These are phyloP conservation scores for Kodamaea hsintzibuensis DNA, from an alignment of 805 yeast genomes.

Conservation along the genomic window DNA sequence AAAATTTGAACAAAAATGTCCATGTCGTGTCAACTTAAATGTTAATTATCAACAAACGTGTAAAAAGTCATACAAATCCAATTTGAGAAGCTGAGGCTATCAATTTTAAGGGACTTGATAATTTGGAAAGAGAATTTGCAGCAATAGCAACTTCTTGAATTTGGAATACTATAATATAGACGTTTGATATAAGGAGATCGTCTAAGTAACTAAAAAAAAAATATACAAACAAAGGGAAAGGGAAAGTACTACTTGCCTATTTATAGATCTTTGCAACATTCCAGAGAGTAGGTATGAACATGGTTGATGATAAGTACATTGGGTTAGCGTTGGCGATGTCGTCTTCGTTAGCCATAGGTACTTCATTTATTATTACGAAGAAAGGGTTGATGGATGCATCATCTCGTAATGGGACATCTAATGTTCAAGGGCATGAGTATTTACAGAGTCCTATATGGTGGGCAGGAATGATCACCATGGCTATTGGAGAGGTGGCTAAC, in stretches of 20 bases:
- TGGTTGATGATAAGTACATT: constrained; percentile 80
- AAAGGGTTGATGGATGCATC: constrained; percentile 78
- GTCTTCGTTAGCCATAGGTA: constrained; percentile 86
- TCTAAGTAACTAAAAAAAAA: not conserved
- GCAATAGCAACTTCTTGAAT: not conserved
- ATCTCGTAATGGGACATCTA: constrained; percentile 42
- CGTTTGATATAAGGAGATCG: not conserved
- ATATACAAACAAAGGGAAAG: not conserved
- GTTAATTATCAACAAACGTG: not conserved
- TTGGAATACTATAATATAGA: not conserved
- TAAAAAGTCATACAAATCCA: not conserved
- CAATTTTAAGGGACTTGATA: not conserved
- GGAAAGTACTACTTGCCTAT: constrained; percentile 2
- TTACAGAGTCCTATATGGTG: constrained; percentile 89
- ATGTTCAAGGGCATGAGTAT: constrained; percentile 75
- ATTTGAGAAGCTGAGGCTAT: not conserved
- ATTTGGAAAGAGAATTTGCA: not conserved
- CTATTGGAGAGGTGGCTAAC: constrained; percentile 86
- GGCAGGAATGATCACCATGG: constrained; percentile 91
- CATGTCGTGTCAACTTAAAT: constrained; percentile 1
- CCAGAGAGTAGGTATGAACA: constrained; percentile 9
- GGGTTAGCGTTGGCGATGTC: constrained; percentile 87
- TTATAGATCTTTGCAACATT: not conserved
- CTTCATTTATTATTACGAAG: constrained; percentile 86
- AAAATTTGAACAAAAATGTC: not conserved